Percentiles rank a stretch among this genome's conserved stretches.
Conservation (phyloP, 768 basidiomycete species). For the Trametes meyenii region DNA sequence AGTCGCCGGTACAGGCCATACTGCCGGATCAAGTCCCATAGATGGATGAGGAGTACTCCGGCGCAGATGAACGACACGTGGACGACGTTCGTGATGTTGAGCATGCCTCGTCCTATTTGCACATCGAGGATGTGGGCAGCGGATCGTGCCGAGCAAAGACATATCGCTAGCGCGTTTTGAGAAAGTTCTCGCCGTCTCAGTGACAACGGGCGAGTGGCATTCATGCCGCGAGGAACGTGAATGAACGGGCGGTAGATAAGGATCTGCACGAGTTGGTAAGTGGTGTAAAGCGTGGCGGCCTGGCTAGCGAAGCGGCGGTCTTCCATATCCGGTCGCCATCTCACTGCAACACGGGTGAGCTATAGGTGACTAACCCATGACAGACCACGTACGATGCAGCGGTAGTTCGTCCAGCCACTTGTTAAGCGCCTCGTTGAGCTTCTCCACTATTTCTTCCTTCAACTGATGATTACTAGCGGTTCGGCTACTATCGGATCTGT, state of each 20-base stretch:
- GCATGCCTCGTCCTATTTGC: conserved; percentile 45
- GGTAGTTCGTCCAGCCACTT: conserved; percentile 37
- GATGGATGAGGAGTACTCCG: conserved; percentile 52
- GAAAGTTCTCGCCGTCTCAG: conserved; percentile 50
- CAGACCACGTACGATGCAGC: conserved; percentile 29
- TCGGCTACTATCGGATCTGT: conserved; percentile 40
- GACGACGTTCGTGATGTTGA: conserved; percentile 33
- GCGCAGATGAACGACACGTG: conserved; percentile 53
- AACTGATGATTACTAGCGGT: conserved; percentile 12
- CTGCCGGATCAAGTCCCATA: conserved; percentile 51
- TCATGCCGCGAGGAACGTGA: conserved; percentile 36
- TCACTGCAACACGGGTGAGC: conserved; percentile 30
- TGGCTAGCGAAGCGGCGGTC: conserved; percentile 44
- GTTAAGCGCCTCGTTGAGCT: conserved; percentile 49
- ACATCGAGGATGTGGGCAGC: conserved; percentile 61
- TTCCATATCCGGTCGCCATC: conserved; percentile 46
- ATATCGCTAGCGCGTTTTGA: conserved; percentile 62
- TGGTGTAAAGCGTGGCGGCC: conserved; percentile 44
- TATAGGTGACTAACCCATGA: not conserved
- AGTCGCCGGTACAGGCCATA: conserved; percentile 8
- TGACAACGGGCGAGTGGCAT: conserved; percentile 30
- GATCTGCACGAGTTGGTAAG: conserved; percentile 67
- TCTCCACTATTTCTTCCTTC: conserved; percentile 41
- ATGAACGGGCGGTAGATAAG: conserved; percentile 81
- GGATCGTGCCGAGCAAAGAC: conserved; percentile 55